Percentiles rank a stretch among this genome's conserved stretches.
phyloP scores from a whole-genome alignment of 805 yeast species.

The Metschnikowia lachancei region DNA sequence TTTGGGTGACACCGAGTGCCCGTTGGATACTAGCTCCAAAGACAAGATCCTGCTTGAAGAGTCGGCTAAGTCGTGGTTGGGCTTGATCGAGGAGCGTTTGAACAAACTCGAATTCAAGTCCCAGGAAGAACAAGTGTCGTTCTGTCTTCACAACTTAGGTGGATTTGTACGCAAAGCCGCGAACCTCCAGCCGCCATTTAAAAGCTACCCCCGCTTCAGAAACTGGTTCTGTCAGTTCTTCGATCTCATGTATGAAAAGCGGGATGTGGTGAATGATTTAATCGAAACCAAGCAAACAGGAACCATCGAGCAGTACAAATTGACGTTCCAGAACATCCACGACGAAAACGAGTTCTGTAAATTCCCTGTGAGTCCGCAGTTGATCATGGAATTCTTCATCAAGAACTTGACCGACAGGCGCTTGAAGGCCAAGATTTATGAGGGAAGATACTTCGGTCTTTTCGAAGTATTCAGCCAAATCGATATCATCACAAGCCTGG shows the following conservation, averaged over 20 bases:
- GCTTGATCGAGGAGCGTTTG: slow-evolving; percentile 1
- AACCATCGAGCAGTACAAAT: slow-evolving; percentile 5
- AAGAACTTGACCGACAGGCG: slow-evolving; percentile 6
- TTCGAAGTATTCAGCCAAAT: slow-evolving; percentile 6
- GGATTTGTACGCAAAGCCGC: slow-evolving; percentile 7
- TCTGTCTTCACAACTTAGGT: slow-evolving; percentile 8
- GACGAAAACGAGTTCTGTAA: slow-evolving; percentile 10
- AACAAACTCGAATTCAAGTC: slow-evolving; percentile 1
- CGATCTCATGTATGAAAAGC: slow-evolving; percentile 5
- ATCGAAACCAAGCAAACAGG: slow-evolving; percentile 4
- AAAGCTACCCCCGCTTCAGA: slow-evolving; percentile 8
- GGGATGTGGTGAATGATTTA: slow-evolving; percentile 7
- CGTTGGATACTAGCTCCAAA: slow-evolving; percentile 5
- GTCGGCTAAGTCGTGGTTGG: slow-evolving; percentile 3
- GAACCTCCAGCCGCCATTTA: slow-evolving; percentile 9
- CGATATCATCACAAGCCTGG: slow-evolving; percentile 4
- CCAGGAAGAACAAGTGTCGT: slow-evolving; percentile 9
- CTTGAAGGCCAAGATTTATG: slow-evolving; percentile 1
- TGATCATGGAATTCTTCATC: slow-evolving; percentile 11
- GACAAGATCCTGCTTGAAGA: slow-evolving; percentile 7
- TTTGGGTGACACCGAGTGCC: slow-evolving; percentile 10
- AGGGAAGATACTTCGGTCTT: slow-evolving; percentile 7
- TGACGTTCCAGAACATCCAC: slow-evolving; percentile 6
- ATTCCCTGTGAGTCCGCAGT: slow-evolving; percentile 10
- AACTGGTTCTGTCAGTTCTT: slow-evolving; percentile 6